A percentile compares a stretch with the other conserved stretches of the same genome.
Evolutionary conservation across 2,329 filamentous ascomycete genomes (phyloP).

Genomic region (Monosporascus sp.): DNA sequence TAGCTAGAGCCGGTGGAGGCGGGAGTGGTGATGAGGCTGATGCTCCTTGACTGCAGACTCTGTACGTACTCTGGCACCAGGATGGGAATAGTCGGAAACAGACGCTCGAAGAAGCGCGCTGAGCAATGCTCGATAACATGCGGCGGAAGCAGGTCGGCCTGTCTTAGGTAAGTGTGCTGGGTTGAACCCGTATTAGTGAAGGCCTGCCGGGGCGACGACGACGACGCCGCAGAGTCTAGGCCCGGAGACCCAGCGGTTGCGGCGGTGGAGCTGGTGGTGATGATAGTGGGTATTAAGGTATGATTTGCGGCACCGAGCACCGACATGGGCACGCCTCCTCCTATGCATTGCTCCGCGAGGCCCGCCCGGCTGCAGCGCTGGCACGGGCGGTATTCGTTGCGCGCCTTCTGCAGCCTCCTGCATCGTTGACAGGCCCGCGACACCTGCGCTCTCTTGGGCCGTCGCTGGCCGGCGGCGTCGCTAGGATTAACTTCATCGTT

Average conservation of each 20-base stretch:
- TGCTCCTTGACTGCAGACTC: constrained; percentile 17
- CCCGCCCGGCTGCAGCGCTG: constrained; percentile 37
- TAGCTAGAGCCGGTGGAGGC: no score
- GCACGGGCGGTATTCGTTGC: constrained; percentile 40
- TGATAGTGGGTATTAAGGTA: no score
- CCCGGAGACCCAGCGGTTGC: constrained; percentile 1
- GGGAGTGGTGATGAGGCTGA: no score
- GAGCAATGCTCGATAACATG: constrained; percentile 33
- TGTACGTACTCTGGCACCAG: constrained; percentile 33
- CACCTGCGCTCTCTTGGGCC: constrained; percentile 35
- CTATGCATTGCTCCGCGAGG: constrained; percentile 32
- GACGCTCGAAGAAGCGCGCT: constrained; percentile 33
- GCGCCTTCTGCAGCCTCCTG: constrained; percentile 37
- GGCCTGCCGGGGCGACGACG: constrained; percentile 14
- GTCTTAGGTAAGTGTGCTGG: constrained; percentile 22
- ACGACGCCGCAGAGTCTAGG: constrained; percentile 5
- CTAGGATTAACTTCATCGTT: no score
- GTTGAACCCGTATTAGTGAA: constrained; percentile 13
- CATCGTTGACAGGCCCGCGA: constrained; percentile 39
- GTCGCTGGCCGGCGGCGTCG: neutral
- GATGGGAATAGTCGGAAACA: constrained; percentile 40
- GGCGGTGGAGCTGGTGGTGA: neutral
- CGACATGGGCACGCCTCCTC: constrained; percentile 3
- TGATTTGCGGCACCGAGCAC: neutral
- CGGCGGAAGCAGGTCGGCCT: constrained; percentile 29